phyloP scores from a whole-genome alignment of 2,329 filamentous ascomycete species.

The Xylaria sp. region DNA sequence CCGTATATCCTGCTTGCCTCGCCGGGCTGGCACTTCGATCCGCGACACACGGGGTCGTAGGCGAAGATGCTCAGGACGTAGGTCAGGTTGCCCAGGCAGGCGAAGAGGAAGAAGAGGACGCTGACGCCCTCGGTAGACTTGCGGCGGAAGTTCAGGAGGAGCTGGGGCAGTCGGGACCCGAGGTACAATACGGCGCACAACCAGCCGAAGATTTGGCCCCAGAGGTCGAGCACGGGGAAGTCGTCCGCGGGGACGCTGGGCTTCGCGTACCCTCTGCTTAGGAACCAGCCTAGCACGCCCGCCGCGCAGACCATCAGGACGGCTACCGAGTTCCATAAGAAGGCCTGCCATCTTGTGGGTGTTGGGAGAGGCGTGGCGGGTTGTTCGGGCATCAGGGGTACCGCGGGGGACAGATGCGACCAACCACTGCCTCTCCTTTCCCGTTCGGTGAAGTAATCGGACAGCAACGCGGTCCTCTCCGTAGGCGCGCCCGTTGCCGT shows the following conservation, averaged over 20 bases:
- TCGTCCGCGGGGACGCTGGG: conserved; percentile 55
- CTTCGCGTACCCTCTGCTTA: conserved; percentile 65
- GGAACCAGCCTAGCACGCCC: conserved; percentile 86
- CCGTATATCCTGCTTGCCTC: conserved; percentile 77
- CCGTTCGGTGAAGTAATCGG: conserved; percentile 55
- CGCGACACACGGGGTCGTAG: conserved; percentile 78
- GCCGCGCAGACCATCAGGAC: conserved; percentile 85
- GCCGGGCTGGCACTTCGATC: conserved; percentile 67
- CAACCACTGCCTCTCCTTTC: conserved; percentile 66
- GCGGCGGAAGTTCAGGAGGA: conserved; percentile 90
- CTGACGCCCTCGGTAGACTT: conserved; percentile 95
- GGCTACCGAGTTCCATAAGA: conserved; percentile 79
- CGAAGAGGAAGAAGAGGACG: conserved; percentile 95
- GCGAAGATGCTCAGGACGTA: conserved; percentile 93
- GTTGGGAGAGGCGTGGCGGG: conserved; percentile 57
- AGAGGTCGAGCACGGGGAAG: conserved; percentile 73
- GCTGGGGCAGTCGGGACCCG: conserved; percentile 87
- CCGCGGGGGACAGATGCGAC: conserved; percentile 80
- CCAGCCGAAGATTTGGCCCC: conserved; percentile 93
- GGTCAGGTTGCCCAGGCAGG: conserved; percentile 92
- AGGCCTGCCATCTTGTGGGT: conserved; percentile 65
- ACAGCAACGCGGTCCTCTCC: conserved; percentile 66
- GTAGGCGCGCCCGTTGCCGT: conserved; percentile 53
- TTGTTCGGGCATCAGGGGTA: conserved; percentile 73
- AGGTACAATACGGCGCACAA: conserved; percentile 91